Evolutionary conservation across 257 asterid genomes (phyloP), one percentile per base, ranked within the genome.

Genomic region (Nyctanthes arbortristis): DNA sequence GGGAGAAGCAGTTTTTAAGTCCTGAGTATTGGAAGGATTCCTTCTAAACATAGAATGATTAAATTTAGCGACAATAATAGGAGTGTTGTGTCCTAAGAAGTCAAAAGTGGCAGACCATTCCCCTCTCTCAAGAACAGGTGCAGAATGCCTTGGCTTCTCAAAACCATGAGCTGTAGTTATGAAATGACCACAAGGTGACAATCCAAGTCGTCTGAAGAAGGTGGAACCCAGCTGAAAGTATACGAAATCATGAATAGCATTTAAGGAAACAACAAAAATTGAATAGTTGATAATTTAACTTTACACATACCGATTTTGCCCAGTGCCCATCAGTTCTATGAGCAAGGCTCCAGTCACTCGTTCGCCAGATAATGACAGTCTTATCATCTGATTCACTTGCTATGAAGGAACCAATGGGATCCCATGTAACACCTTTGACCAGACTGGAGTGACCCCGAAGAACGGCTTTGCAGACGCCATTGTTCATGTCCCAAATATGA

Each of bases 101-200:
- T 94, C 99, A 79, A 94, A 94, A 37, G 96, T 94, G 65, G 99
- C 99, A 55, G 97, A 81, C 99, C 99, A 94, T 73, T 94, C 99
- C 74, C 99, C 99, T 81, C 99, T 87, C 91, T 94, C 99, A 4
- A 94, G 88, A 80, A 94, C 99, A 74, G 99, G 99, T 30, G 99
- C 99, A 72, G 99, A 94, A 76, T 94, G 99, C 77, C 99, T 85
- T 18, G 99, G 99, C 84, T 94, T 94, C 75, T 94, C 97, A 63
- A 83, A 94, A 73, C 99, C 99, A 75, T 94, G 97, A 34, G 99
- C 91, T 14, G 99, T 94, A 14, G 99, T 94, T 68, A 94, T 81
- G 72, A 89, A 94, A 79, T 94, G 97, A 70, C 99, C 99, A 43
- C 99, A 94, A 49, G n/a, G 99, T 28, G 99, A 94, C 99, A 97